Conservation (phyloP, 441 rosid genomes). For the Gossypium schwendimanii region DNA sequence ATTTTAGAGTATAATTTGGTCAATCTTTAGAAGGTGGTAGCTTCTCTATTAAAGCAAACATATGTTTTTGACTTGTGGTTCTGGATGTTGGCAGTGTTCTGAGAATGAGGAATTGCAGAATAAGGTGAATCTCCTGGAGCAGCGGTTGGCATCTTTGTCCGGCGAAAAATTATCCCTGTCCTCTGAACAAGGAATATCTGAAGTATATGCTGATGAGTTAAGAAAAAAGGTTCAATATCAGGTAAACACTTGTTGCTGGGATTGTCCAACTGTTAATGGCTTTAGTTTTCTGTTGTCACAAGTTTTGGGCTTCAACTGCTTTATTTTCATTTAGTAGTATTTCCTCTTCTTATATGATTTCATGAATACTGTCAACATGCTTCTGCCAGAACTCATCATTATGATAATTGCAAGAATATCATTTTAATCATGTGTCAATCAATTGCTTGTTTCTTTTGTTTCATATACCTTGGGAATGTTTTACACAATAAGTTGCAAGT, state of each 20-base stretch:
- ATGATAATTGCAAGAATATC: background rate
- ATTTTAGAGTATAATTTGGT: background rate
- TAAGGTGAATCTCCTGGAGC: conserved; percentile 60
- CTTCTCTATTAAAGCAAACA: background rate
- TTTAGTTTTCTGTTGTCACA: background rate
- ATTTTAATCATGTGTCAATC: background rate
- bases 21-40: conserved; percentile 10
- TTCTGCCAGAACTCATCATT: background rate
- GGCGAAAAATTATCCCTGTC: conserved; percentile 34
- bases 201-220: conserved; percentile 53
- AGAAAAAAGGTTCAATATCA: conserved; percentile 71
- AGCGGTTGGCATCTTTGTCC: conserved; percentile 41
- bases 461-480: background rate
- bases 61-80: background rate
- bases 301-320: background rate
- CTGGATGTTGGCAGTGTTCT: conserved; percentile 44
- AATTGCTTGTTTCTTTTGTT: background rate
- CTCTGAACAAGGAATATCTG: conserved; percentile 36
- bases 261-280: background rate
- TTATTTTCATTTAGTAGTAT: background rate
- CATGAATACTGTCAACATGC: background rate
- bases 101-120: conserved; percentile 79
- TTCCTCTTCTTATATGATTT: background rate
- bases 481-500: background rate
- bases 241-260: conserved; percentile 30